Evolutionary conservation across 805 yeast genomes (phyloP), one percentile per base, ranked within the genome.

Genomic region (Wickerhamomyces rabaulensis): DNA sequence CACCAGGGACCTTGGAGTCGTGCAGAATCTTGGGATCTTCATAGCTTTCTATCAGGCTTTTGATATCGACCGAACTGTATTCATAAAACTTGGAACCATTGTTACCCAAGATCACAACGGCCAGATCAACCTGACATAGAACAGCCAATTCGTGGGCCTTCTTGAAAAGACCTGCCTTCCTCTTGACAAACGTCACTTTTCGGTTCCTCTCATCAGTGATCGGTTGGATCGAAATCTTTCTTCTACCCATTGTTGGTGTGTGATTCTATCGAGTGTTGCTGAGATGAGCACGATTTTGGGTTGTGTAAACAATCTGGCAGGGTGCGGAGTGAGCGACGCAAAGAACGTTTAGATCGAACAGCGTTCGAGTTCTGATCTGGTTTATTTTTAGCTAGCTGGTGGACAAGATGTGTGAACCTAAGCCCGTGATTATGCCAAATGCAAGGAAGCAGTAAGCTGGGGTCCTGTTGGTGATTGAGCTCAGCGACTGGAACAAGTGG

Each of bases 181-280:
- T 78, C 66, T 92, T 92, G 52, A 88, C 88, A 64, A 92, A 94
- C 0, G 99, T 92, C 43, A 83, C 87, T 6, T 86, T 80, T 47
- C 87, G 67, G 67, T 90, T 92, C 47, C 98, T 74, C 64, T 92
- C 97, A 57, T 92, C 96, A 12, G 81, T 71, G 49, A 92, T 82
- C 33, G 98, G 98, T 66, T 87, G 82, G 57, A 92, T 92, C 52
- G 87, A 94, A 54, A 92, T 92, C 67, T 92, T 94, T 70, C 97
- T 85, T 74, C 99, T 84, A 45, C 99, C 99, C 99, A 92, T 94
- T 43, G 26, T 26, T 10, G 6, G 26, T 23, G 16, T 22, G 23
- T 36, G n/a, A 20, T 20, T 3, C 37, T 16, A 33, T 33, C 3
- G 36, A n/a, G 19, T 31, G 19, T 16, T 31, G 7, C 12, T 25